phyloP scores from a whole-genome alignment of 2,329 filamentous ascomycete genomes.

The Cryphonectria radicalis region DNA sequence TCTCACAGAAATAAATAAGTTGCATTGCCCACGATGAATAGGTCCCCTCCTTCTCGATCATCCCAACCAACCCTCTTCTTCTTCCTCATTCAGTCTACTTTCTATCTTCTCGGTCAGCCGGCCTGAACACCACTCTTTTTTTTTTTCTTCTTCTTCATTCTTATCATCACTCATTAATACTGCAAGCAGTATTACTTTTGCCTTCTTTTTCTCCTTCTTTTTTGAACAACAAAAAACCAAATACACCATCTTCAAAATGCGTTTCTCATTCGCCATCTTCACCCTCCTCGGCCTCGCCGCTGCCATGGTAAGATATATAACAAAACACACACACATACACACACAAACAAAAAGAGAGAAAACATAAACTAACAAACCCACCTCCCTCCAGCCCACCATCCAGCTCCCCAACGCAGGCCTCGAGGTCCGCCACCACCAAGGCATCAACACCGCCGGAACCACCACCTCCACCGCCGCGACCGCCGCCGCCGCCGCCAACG shows the following conservation, averaged over 20 bases:
- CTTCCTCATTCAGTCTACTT: neutral
- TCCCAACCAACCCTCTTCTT: neutral
- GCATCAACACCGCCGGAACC: neutral
- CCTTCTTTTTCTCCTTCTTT: neutral
- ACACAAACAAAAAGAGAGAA: neutral
- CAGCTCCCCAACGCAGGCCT: neutral
- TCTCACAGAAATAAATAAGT: conserved; percentile 8
- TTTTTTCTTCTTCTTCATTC: neutral
- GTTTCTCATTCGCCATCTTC: conserved; percentile 12
- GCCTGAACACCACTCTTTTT: conserved; percentile 14
- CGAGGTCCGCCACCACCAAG: conserved; percentile 12
- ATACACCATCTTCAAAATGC: conserved; percentile 10
- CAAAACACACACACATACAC: neutral
- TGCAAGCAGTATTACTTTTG: conserved; percentile 2
- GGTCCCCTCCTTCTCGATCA: neutral
- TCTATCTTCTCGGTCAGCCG: conserved; percentile 9
- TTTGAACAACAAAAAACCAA: neutral
- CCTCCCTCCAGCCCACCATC: neutral
- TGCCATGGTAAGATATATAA: conserved; percentile 2
- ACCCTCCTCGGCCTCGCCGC: conserved; percentile 10
- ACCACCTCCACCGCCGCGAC: neutral
- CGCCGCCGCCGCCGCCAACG: neutral
- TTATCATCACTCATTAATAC: neutral
- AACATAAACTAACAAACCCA: neutral
- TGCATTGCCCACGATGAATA: neutral